Conservation (phyloP, 2,329 filamentous ascomycete genomes). For the Paramyrothecium roridum region DNA sequence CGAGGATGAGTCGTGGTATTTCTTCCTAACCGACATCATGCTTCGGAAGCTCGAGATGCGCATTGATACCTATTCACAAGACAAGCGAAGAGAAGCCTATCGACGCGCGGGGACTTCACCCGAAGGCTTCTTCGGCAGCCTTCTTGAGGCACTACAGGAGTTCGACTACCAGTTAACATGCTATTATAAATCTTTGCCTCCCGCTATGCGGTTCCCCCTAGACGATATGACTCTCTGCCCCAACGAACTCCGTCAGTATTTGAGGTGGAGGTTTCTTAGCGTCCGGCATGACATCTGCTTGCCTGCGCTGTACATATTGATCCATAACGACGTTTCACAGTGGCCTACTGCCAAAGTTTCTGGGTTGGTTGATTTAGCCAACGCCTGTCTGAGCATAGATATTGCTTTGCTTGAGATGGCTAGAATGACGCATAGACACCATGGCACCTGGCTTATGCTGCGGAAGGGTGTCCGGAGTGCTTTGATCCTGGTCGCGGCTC, state of each 20-base stretch:
- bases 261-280: constrained; percentile 2
- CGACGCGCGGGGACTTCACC: neutral
- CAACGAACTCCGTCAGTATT: constrained; percentile 3
- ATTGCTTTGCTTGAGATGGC: constrained; percentile 4
- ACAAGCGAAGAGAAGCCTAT: constrained; percentile 4
- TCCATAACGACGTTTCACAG: neutral
- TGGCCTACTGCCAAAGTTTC: constrained; percentile 1
- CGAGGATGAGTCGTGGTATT: constrained; percentile 1
- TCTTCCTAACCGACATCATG: constrained; percentile 6
- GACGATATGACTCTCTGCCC: constrained; percentile 1
- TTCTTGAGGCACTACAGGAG: neutral
- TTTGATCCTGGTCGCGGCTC: constrained; percentile 1
- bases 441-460: constrained; percentile 3
- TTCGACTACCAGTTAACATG: neutral
- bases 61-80: constrained; percentile 4
- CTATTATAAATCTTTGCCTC: neutral
- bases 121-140: neutral
- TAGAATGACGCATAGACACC: neutral
- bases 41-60: constrained; percentile 6
- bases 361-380: neutral
- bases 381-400: neutral
- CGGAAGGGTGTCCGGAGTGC: constrained; percentile 1
- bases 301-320: constrained; percentile 1
- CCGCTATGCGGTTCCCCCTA: neutral
- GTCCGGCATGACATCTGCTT: constrained; percentile 3